A percentile compares a stretch with the other conserved stretches of the same genome.
These are phyloP conservation scores for Cordyceps fumosorosea DNA, from an alignment of 2,329 filamentous ascomycete species.

Conservation along the genomic window DNA sequence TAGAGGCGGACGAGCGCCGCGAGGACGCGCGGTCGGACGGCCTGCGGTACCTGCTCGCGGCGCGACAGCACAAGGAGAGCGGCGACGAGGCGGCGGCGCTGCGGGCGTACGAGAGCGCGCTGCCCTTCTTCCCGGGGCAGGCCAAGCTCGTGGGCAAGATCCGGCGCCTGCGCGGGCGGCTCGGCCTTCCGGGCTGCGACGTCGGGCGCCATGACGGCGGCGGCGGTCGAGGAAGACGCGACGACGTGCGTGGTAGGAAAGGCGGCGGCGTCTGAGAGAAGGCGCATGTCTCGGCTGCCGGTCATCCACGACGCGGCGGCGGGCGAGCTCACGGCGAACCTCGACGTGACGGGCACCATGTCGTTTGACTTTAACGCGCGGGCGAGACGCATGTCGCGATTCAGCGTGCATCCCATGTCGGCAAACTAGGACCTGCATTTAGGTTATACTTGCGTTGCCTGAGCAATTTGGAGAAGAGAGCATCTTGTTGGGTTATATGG, in stretches of 20 bases:
- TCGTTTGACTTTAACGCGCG: slow-evolving; percentile 5
- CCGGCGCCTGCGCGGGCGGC: slow-evolving; percentile 49
- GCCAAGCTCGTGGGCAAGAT: slow-evolving; percentile 69
- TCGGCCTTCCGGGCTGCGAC: slow-evolving; percentile 27
- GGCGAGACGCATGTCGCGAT: slow-evolving; percentile 16
- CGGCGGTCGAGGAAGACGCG: neutral
- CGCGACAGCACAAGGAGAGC: slow-evolving; percentile 79
- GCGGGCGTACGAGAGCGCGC: slow-evolving; percentile 77
- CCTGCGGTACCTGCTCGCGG: slow-evolving; percentile 79
- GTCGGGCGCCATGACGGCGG: neutral
- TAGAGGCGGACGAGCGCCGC: slow-evolving; percentile 54
- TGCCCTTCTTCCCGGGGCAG: slow-evolving; percentile 81
- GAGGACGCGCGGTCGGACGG: slow-evolving; percentile 77
- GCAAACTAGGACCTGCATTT: neutral
- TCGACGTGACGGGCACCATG: slow-evolving; percentile 8
- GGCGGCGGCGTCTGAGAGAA: neutral
- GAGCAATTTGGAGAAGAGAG: neutral
- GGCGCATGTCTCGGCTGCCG: slow-evolving; percentile 10
- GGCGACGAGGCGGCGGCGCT: slow-evolving; percentile 74
- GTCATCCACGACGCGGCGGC: slow-evolving; percentile 1
- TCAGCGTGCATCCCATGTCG: slow-evolving; percentile 11
- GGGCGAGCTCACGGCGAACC: slow-evolving; percentile 2
- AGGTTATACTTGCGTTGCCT: neutral
- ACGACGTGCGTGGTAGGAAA: neutral
- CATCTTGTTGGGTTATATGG: neutral